Base-by-base conservation (phyloP, 1,139 yeast genomes). In the Pichia inconspicua region DNA sequence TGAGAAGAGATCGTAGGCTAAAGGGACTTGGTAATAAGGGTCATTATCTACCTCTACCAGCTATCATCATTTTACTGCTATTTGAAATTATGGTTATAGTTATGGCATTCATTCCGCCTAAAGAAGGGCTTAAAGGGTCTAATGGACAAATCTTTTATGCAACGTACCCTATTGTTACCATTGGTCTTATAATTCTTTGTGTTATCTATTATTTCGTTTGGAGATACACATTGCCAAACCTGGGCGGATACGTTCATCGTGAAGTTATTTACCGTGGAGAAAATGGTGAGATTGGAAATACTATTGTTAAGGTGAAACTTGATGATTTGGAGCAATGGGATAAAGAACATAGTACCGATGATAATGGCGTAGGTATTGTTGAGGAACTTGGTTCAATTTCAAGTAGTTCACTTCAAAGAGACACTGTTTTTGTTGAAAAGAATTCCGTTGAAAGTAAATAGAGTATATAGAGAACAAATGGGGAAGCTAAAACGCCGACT, bases 81-180 rank as follows among this genome's bases (percentile, higher is more conserved):
- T 70, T 62, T 55, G 61, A 67, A 32, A n/a, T 62, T 3, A 66
- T 70, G 52, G 74, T 70, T 25, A 53, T 70, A 47, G 68, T 66
- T 14, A 65, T 70, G 64, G 69, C 73, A 0, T 69, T 67, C 54
- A 73, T 70, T 30, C 73, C 73, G 40, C 74, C 74, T 40, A 52
- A 55, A 34, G 68, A 69, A 5, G 55, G 64, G 1, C 55, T 67
- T 42, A 69, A 53, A 31, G 73, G 73, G 10, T 59, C 67, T 32
- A 73, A 70, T 55, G 71, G 70, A 12, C 55, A 66, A 3, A 63
- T 63, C 50, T 64, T 64, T 45, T 63, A 64, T 44, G 65, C 66
- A 2, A 57, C 62, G 0, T 63, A 62, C 46, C 59, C 65, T 32
- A 41, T 63, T 32, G 58, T 58, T 22, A 61, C 66, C 7, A 58